These are phyloP conservation scores for Gaeumannomyces sp. DNA, from an alignment of 2,329 filamentous ascomycete genomes.

Conservation along the genomic window DNA sequence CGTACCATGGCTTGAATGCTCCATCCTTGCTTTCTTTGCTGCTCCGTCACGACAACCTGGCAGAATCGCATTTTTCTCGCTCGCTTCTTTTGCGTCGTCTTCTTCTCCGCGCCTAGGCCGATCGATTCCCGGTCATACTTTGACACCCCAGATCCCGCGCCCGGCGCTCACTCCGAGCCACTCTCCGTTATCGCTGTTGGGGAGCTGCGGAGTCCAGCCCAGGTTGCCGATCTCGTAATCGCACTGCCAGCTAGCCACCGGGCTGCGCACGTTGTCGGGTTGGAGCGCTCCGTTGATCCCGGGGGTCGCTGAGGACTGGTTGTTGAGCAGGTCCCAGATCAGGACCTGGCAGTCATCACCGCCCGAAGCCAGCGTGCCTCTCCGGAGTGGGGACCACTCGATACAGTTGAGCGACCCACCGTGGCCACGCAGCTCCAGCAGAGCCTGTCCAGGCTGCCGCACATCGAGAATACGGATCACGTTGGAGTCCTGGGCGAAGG, in stretches of 20 bases:
- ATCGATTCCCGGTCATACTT: conserved; percentile 14
- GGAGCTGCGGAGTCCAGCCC: conserved; percentile 71
- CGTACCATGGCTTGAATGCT: neutral
- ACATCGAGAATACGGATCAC: conserved; percentile 94
- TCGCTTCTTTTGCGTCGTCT: neutral
- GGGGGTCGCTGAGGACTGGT: conserved; percentile 35
- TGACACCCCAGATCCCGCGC: conserved; percentile 74
- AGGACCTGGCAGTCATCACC: conserved; percentile 88
- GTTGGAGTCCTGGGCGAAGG: conserved; percentile 89
- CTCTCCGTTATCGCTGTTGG: conserved; percentile 65
- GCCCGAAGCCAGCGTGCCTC: conserved; percentile 85
- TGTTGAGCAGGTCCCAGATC: conserved; percentile 86
- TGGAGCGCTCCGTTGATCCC: conserved; percentile 43
- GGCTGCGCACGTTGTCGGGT: conserved; percentile 55
- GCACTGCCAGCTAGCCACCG: conserved; percentile 74
- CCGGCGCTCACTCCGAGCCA: conserved; percentile 81
- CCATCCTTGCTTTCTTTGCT: neutral
- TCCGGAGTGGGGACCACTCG: conserved; percentile 77
- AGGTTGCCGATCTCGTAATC: conserved; percentile 84
- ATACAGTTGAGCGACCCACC: conserved; percentile 81
- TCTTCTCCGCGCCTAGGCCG: neutral
- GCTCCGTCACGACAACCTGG: neutral
- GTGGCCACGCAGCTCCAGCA: conserved; percentile 89
- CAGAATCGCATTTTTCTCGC: neutral
- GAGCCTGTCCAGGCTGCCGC: conserved; percentile 87